phyloP scores from a whole-genome alignment of 176 grass and related monocot genomes.

The Chrysopogon serrulatus region DNA sequence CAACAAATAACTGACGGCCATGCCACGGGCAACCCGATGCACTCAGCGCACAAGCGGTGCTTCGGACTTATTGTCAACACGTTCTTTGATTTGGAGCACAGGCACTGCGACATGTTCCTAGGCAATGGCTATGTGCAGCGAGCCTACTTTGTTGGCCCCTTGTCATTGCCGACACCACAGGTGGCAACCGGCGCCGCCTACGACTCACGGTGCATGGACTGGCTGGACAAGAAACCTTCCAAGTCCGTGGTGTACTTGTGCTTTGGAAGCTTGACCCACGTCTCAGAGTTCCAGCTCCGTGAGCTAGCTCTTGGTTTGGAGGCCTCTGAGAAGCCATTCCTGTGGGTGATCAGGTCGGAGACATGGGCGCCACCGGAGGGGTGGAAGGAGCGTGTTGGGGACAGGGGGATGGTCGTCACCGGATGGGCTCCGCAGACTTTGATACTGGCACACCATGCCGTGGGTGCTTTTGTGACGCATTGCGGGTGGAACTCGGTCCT shows the following conservation, averaged over 20 bases:
- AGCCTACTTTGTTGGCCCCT: conserved; percentile 21
- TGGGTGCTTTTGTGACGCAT: conserved; percentile 33
- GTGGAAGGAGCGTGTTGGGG: background rate
- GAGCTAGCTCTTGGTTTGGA: conserved; percentile 38
- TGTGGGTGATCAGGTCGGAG: conserved; percentile 6
- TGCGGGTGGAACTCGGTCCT: conserved; percentile 45
- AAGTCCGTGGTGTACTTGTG: conserved; percentile 26
- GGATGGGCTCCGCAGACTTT: conserved; percentile 22
- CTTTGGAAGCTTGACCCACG: conserved; percentile 21
- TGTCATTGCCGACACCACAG: background rate
- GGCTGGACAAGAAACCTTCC: conserved; percentile 14
- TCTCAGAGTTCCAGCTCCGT: background rate
- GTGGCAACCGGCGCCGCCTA: background rate
- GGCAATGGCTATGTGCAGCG: background rate
- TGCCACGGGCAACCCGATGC: rapidly evolving
- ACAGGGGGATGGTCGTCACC: background rate
- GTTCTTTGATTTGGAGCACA: conserved; percentile 8
- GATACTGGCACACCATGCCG: conserved; percentile 1
- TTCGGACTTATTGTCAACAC: conserved; percentile 20
- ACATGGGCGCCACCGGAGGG: background rate
- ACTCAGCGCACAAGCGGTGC: background rate
- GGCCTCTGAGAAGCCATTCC: conserved; percentile 6
- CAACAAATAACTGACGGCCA: rapidly evolving
- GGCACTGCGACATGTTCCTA: background rate
- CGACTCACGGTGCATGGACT: background rate